Conservation (phyloP, 495 filamentous ascomycete species). For the Penicillium bialowiezense region DNA sequence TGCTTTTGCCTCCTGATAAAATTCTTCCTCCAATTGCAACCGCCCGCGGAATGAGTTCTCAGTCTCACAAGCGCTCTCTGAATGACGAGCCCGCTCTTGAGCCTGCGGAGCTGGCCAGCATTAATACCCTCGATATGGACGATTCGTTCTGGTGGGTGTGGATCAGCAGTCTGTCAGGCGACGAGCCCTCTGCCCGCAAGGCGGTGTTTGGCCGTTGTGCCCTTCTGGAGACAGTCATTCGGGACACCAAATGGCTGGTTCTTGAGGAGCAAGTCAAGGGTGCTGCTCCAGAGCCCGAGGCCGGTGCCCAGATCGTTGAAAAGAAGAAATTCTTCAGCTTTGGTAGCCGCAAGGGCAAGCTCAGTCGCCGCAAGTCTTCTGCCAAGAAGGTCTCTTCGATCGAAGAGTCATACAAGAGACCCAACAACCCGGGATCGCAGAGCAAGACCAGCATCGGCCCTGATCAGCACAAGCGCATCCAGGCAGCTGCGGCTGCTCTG, state of each 20-base stretch:
- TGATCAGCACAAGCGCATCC: constrained; percentile 89
- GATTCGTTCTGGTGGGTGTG: constrained; percentile 99
- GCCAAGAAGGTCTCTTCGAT: constrained; percentile 47
- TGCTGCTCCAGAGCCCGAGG: constrained; percentile 79
- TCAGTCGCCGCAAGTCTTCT: constrained; percentile 67
- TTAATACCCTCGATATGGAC: constrained; percentile 80
- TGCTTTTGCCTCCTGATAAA: constrained; percentile 88
- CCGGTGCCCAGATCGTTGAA: constrained; percentile 84
- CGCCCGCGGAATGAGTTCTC: constrained; percentile 75
- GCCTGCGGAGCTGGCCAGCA: constrained; percentile 91
- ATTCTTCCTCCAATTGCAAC: constrained; percentile 76
- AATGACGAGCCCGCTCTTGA: constrained; percentile 67
- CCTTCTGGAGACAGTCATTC: constrained; percentile 82
- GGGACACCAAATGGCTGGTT: constrained; percentile 82
- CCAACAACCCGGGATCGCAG: constrained; percentile 48
- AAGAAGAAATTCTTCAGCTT: constrained; percentile 92
- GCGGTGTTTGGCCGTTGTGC: constrained; percentile 93
- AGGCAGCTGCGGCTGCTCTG: constrained; percentile 80
- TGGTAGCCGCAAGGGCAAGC: constrained; percentile 63
- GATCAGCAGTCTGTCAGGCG: constrained; percentile 92
- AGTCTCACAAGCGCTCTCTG: constrained; percentile 73
- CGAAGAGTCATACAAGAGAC: constrained; percentile 50
- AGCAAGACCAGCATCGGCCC: constrained; percentile 89
- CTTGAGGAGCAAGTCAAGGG: constrained; percentile 96
- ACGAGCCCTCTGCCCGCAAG: constrained; percentile 81